phyloP scores from a whole-genome alignment of 2,329 filamentous ascomycete genomes.

The Neopestalotiopsis clavispora region DNA sequence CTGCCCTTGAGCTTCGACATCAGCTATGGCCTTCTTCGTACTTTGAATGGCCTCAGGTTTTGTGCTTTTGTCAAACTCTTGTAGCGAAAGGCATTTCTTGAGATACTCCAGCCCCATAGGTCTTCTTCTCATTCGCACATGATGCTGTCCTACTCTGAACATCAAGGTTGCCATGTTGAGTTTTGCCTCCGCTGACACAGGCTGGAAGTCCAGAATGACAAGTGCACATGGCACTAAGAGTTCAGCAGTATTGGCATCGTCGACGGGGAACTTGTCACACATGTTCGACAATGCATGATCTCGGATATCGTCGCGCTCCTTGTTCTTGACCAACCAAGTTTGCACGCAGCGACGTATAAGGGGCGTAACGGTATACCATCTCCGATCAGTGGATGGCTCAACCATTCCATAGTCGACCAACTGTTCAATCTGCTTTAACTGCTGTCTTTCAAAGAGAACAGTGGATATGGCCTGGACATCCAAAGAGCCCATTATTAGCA shows the following conservation, averaged over 20 bases:
- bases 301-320: neutral
- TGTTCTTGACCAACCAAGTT: neutral
- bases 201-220: neutral
- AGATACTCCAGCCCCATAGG: neutral
- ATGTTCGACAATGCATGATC: neutral
- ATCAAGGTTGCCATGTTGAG: neutral
- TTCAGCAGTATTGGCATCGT: neutral
- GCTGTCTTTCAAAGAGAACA: neutral
- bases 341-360: slow-evolving; percentile 2
- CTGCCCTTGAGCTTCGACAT: neutral
- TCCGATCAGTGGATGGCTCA: neutral
- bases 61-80: neutral
- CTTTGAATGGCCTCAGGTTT: neutral
- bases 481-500: neutral
- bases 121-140: neutral
- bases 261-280: neutral
- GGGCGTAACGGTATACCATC: neutral
- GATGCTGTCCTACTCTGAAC: neutral
- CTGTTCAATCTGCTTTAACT: neutral
- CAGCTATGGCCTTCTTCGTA: neutral
- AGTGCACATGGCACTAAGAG: neutral
- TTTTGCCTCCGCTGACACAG: neutral
- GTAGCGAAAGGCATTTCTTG: neutral
- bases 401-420: slow-evolving; percentile 9
- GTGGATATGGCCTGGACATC: neutral